phyloP scores from a whole-genome alignment of 306 rosid genomes.

The Cicer chorassanicum region DNA sequence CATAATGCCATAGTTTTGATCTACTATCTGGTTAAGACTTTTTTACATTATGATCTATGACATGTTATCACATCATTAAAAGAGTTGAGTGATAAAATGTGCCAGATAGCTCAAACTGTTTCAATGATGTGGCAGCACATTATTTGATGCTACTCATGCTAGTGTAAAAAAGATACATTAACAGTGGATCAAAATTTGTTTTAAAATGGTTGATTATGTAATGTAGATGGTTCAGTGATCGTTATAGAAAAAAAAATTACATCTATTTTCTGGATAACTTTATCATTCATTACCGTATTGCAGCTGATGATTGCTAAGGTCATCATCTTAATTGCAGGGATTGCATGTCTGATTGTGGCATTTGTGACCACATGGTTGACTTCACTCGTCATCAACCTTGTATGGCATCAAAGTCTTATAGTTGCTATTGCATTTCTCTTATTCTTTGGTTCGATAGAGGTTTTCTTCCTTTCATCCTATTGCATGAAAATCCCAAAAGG shows the following conservation, averaged over 20 bases:
- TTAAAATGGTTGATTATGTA: slow-evolving; percentile 28
- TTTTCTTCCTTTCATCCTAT: slow-evolving; percentile 72
- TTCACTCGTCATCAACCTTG: slow-evolving; percentile 75
- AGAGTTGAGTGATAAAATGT: slow-evolving; percentile 40
- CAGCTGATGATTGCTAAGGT: slow-evolving; percentile 36
- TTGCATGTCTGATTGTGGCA: slow-evolving; percentile 63
- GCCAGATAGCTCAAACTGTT: slow-evolving; percentile 19
- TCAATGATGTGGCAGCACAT: slow-evolving; percentile 5
- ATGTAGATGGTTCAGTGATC: slow-evolving; percentile 15
- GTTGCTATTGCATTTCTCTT: slow-evolving; percentile 60
- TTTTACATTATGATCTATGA: slow-evolving; percentile 11
- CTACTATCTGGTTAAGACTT: background rate
- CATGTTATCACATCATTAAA: background rate
- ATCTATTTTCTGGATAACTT: slow-evolving; percentile 9
- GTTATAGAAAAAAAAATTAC: background rate
- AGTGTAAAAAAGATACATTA: slow-evolving; percentile 16
- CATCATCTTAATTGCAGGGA: slow-evolving; percentile 60
- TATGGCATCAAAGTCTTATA: slow-evolving; percentile 67
- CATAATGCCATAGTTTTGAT: slow-evolving; percentile 14
- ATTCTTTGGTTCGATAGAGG: slow-evolving; percentile 71
- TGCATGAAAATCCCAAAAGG: slow-evolving; percentile 71
- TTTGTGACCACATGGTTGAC: slow-evolving; percentile 73
- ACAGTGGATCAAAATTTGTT: slow-evolving; percentile 10
- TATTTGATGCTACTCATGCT: slow-evolving; percentile 23
- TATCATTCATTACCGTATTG: slow-evolving; percentile 28